Base-by-base conservation (phyloP, 345 rosid genomes). In the Kandelia obovata region DNA sequence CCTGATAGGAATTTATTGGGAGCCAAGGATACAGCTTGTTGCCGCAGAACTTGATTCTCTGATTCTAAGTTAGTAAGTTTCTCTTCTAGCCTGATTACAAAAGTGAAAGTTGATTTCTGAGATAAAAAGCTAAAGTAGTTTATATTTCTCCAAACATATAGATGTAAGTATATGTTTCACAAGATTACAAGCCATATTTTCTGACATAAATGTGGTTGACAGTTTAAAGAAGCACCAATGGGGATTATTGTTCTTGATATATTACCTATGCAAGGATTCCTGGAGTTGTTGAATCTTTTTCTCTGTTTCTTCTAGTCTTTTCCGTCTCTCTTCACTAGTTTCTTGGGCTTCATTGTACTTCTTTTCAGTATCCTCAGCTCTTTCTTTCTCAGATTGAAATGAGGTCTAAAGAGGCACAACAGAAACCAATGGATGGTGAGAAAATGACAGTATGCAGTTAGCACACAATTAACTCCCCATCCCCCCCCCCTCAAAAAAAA, bases 1-100 rank as follows among this genome's bases (percentile, higher is more conserved):
- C 93, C 96, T 32, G 98, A 90, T 67, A 93, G 90, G 82, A 89
- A 89, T 77, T 87, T 90, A 64, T 85, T 93, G n/a, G 98, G 96
- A 71, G 98, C 86, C 87, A 93, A 85, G 32, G 97, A 87, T 66
- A 93, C 90, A 63, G 97, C 97, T 77, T 93, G 98, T 73, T 93
- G 98, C 55, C 97, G 81, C 55, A 93, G 83, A 30, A 93, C 98
- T 89, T 87, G 84, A 71, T 90, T 90, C 81, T 90, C 98, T 17
- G 98, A 93, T 78, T 89, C 97, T 71, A 89, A 70, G 73, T 93
- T 93, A 47, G 72, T 64, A 58, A 90, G 83, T 80, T 89, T 93
- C 82, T 93, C 98, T 78, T 93, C 98, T 74, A 86, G 78, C 82
- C 98, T 93, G 70, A 68, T 78, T 78, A 76, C 28, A n/a, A 69